These are phyloP conservation scores for Syzygium oleosum DNA, from an alignment of 345 rosid genomes.

Conservation along the genomic window DNA sequence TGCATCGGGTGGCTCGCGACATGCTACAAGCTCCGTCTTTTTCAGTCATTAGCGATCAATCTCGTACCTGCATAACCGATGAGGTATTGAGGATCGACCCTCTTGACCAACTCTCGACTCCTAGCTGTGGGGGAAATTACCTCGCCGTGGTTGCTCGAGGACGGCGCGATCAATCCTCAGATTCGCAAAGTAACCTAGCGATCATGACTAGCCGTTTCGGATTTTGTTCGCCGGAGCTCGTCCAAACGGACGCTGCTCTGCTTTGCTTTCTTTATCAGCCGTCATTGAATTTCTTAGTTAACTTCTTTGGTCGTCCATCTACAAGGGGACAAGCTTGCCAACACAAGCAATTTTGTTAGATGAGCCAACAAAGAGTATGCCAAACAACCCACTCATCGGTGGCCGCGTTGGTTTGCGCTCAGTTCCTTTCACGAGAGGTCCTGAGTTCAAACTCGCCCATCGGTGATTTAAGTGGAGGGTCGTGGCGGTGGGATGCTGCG, in stretches of 20 bases:
- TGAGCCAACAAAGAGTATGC: background rate
- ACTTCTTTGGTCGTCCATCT: background rate
- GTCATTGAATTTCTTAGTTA: background rate
- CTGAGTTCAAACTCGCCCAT: too few relatives aligned
- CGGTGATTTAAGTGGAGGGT: too few relatives aligned
- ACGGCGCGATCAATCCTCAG: too few relatives aligned
- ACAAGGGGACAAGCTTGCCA: background rate
- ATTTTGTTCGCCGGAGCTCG: background rate
- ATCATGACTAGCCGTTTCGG: background rate
- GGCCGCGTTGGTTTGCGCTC: too few relatives aligned
- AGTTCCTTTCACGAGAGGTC: too few relatives aligned
- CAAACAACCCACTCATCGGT: too few relatives aligned
- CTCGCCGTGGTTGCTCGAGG: too few relatives aligned
- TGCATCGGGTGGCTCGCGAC: background rate
- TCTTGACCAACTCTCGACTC: background rate
- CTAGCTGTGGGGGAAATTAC: too few relatives aligned
- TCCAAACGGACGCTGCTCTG: background rate
- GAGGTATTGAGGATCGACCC: background rate
- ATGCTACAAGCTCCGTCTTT: background rate
- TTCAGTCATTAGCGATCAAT: background rate
- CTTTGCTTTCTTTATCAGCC: background rate
- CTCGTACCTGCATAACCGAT: background rate
- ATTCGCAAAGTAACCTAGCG: too few relatives aligned
- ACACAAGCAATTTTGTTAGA: background rate
- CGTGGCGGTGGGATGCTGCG: too few relatives aligned